These are phyloP conservation scores for Paraphoma chrysanthemicola DNA, from an alignment of 2,329 filamentous ascomycete species.

Conservation along the genomic window DNA sequence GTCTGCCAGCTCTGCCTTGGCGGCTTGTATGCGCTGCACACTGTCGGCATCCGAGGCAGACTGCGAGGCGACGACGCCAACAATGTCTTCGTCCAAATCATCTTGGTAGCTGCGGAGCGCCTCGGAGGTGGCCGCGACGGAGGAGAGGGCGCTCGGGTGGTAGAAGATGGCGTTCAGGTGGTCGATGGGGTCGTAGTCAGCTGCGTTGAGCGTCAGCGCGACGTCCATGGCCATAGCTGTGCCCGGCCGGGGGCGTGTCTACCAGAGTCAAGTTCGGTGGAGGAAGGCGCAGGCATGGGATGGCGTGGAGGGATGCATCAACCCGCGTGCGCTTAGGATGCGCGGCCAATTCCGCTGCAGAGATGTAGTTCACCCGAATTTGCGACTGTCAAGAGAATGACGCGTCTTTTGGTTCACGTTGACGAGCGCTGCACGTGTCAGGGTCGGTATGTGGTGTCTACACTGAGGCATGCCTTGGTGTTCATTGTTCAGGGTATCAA, in stretches of 20 bases:
- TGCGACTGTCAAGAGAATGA: no score
- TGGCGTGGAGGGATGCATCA: constrained; percentile 44
- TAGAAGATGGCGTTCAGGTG: constrained; percentile 95
- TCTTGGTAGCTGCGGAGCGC: constrained; percentile 78
- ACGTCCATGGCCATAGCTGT: constrained; percentile 14
- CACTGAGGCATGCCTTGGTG: not conserved
- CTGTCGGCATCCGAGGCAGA: constrained; percentile 86
- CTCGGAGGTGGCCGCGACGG: constrained; percentile 75
- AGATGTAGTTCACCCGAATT: not conserved
- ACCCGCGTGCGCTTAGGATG: constrained; percentile 37
- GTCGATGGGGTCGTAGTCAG: constrained; percentile 89
- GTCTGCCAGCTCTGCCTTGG: constrained; percentile 85
- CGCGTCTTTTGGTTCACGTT: no score
- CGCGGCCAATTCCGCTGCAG: constrained; percentile 26
- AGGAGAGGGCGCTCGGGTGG: constrained; percentile 82
- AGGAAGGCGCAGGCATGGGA: constrained; percentile 46
- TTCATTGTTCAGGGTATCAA: not conserved
- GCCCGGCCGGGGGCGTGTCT: constrained; percentile 19
- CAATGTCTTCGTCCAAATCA: constrained; percentile 81
- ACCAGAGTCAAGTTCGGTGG: constrained; percentile 48
- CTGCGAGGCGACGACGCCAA: constrained; percentile 74
- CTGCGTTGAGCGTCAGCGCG: constrained; percentile 52
- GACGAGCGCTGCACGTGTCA: no score
- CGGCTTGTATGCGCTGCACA: constrained; percentile 87
- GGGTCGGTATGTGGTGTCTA: no score